Percentiles rank a stretch among this genome's conserved stretches.
Evolutionary conservation across 768 basidiomycete species (phyloP).

Genomic region (Hypsizygus marmoreus): DNA sequence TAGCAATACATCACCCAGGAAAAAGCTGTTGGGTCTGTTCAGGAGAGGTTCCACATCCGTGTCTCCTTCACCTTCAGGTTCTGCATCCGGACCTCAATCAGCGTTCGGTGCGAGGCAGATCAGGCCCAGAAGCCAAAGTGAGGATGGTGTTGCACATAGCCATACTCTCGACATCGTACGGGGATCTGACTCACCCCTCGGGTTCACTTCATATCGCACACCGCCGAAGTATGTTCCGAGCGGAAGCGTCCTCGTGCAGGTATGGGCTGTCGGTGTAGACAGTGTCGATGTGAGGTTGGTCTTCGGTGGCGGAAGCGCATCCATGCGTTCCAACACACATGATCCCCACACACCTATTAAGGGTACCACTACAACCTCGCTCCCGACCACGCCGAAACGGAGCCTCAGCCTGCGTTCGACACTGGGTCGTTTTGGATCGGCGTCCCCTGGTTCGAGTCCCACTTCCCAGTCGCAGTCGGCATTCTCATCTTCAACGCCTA

Average conservation of each 20-base stretch:
- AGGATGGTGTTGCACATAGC: conserved; percentile 13
- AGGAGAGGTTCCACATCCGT: conserved; percentile 14
- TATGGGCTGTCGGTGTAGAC: conserved; percentile 88
- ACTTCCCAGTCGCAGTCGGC: conserved; percentile 1
- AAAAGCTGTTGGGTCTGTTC: conserved; percentile 19
- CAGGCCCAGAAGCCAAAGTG: conserved; percentile 13
- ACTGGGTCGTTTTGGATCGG: conserved; percentile 18
- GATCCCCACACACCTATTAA: too few relatives aligned
- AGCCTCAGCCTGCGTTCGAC: conserved; percentile 21
- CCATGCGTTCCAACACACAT: too few relatives aligned
- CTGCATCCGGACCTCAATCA: conserved; percentile 7
- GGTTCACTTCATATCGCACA: conserved; percentile 68
- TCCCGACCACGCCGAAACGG: conserved; percentile 17
- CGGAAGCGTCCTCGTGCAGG: conserved; percentile 77
- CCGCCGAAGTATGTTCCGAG: conserved; percentile 76
- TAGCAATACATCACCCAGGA: conserved; percentile 14
- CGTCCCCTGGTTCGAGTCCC: neutral
- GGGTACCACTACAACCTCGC: conserved; percentile 2
- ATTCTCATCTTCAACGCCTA: neutral
- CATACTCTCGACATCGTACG: neutral
- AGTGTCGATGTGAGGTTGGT: conserved; percentile 70
- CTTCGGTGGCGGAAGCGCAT: conserved; percentile 28
- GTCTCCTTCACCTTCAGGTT: conserved; percentile 8
- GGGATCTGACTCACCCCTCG: conserved; percentile 37
- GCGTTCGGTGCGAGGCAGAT: conserved; percentile 12